Base-by-base conservation (phyloP, 345 rosid genomes). In the Abelmoschus esculentus region DNA sequence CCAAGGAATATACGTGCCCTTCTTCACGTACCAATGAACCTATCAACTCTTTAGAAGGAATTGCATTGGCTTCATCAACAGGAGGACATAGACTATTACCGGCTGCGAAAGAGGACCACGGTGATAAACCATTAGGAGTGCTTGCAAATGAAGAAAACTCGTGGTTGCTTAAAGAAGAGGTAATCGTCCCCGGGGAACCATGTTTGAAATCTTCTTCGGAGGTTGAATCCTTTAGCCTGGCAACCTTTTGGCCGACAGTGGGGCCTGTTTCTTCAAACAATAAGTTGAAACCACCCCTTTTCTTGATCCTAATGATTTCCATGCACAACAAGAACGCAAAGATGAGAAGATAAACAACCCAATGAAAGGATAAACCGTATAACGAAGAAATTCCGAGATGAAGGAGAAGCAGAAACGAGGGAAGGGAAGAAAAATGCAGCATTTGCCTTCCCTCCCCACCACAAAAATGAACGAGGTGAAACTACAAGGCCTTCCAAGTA, bases 1-100 rank as follows among this genome's bases (percentile, higher is more conserved):
- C 95, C 64, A 93, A 63, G 0, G 98, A 91, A 74, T 91, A 91
- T 32, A 93, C 89, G 64, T 93, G 97, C 3, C 98, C 97, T 69
- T 89, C 92, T 76, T 93, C 96, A 0, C 97, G 91, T 7, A 93
- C 85, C 14, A 93, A 76, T 0, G 97, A 91, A 0, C 97, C 96
- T 78, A 91, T 67, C 13, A 93, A 87, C 19, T 83, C 80, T 17
- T 87, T 89, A 0, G 84, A 81, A 1, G 84, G 70, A 67, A 66
- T 54, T 59, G 0, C 53, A 14, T 31, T 28, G 1, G 58, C 3
- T 18, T 61, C 77, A 11, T 17, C 70, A 3, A 28, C 5, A 8
- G 68, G 11, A 54, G 76, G 8, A 2, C 11, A 38, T 19, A 1
- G 7, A 46, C 47, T 2, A n/a, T 54, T 3, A 13, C 6, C 67